Conservation (phyloP, 2,329 filamentous ascomycete genomes). For the Akanthomyces uredinophilus region DNA sequence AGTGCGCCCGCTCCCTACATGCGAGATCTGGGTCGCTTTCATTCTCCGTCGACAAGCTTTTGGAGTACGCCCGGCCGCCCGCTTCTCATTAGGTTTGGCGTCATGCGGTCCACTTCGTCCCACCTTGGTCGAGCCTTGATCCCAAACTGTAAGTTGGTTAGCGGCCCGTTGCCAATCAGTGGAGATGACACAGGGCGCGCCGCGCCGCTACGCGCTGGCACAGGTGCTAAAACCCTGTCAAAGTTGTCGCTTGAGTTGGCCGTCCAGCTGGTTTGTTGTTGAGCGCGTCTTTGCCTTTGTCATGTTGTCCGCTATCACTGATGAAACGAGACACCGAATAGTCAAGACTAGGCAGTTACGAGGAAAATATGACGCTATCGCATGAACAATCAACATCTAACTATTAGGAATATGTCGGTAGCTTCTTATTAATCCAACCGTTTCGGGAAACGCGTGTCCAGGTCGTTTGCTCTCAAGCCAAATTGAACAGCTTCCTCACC, state of each 20-base stretch:
- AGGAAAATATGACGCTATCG: too few relatives aligned
- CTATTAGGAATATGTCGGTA: too few relatives aligned
- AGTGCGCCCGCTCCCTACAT: not conserved
- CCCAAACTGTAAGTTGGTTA: too few relatives aligned
- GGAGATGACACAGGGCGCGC: not conserved
- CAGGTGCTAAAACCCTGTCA: not conserved
- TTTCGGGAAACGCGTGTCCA: not conserved
- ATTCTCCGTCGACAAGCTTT: not conserved
- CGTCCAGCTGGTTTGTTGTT: too few relatives aligned
- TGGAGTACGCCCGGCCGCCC: not conserved
- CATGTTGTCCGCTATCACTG: too few relatives aligned
- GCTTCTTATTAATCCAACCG: conserved; percentile 33
- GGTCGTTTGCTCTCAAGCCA: not conserved
- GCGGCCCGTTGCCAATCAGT: not conserved
- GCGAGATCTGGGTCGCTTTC: conserved; percentile 1
- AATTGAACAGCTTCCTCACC: conserved; percentile 10
- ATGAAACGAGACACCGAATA: too few relatives aligned
- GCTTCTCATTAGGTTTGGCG: too few relatives aligned
- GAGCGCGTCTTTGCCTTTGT: too few relatives aligned
- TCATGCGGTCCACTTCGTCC: not conserved
- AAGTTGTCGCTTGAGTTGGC: too few relatives aligned
- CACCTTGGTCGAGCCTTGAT: not conserved
- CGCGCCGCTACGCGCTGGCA: not conserved
- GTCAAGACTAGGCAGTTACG: too few relatives aligned
- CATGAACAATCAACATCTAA: too few relatives aligned